phyloP scores from a whole-genome alignment of 1,139 yeast species.

The Hyphopichia fennica region DNA sequence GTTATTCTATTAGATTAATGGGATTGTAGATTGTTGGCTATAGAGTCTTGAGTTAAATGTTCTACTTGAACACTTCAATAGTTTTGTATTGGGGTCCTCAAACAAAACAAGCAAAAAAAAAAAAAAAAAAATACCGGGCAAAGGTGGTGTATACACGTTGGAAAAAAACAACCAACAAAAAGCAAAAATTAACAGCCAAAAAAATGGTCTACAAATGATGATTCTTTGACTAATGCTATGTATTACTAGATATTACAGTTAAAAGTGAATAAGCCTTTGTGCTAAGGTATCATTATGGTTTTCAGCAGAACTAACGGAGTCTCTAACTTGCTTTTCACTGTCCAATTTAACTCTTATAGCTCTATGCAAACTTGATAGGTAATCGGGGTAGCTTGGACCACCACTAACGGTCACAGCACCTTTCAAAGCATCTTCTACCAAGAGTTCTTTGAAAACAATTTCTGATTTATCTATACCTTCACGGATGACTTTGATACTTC shows the following conservation, averaged over 20 bases:
- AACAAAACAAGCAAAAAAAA: too few species aligned
- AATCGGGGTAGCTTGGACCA: slow-evolving; percentile 60
- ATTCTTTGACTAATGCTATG: not conserved
- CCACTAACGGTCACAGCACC: slow-evolving; percentile 31
- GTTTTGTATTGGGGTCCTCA: too few species aligned
- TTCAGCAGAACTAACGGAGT: slow-evolving; percentile 30
- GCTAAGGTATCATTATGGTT: slow-evolving; percentile 10
- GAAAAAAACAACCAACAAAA: too few species aligned
- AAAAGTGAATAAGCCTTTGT: slow-evolving; percentile 7
- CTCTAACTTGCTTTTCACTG: slow-evolving; percentile 37
- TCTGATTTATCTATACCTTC: slow-evolving; percentile 67
- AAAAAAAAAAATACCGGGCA: too few species aligned
- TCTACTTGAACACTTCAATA: not conserved
- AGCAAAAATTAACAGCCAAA: too few species aligned
- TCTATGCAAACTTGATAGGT: slow-evolving; percentile 59
- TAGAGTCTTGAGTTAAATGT: too few species aligned
- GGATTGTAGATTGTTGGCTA: too few species aligned
- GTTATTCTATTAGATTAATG: too few species aligned
- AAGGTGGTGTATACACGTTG: too few species aligned
- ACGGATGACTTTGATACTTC: slow-evolving; percentile 61
- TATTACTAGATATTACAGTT: not conserved
- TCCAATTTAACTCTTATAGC: slow-evolving; percentile 57
- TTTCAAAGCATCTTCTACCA: slow-evolving; percentile 67
- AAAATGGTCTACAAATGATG: too few species aligned
- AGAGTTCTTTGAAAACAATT: slow-evolving; percentile 52